Percentiles rank a stretch among this genome's conserved stretches.
Conservation (phyloP, 257 asterid species). For the Cinchona pubescens region DNA sequence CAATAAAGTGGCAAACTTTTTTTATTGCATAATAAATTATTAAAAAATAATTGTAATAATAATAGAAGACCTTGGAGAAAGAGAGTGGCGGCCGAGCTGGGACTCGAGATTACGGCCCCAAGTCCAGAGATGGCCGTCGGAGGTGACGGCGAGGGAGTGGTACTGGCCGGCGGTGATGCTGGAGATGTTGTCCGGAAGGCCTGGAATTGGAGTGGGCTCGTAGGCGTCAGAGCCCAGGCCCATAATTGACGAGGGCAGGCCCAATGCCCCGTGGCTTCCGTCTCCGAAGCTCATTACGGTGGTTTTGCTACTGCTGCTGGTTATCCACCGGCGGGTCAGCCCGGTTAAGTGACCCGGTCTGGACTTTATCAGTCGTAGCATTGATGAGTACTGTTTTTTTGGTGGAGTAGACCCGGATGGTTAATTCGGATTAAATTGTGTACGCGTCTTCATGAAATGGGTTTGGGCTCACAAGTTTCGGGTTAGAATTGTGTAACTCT, state of each 20-base stretch:
- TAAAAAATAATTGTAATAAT: no score
- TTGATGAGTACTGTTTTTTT: neutral
- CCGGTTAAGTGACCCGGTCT: constrained; percentile 26
- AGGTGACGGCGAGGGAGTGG: constrained; percentile 88
- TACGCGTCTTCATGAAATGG: no score
- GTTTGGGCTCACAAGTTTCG: no score
- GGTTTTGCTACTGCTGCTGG: constrained; percentile 23
- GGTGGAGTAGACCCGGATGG: neutral
- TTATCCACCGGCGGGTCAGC: constrained; percentile 53
- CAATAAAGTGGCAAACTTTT: neutral
- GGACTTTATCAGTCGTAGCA: constrained; percentile 31
- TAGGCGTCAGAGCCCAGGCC: constrained; percentile 67
- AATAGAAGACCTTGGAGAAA: constrained; percentile 56
- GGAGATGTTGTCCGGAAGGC: constrained; percentile 65
- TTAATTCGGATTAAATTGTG: neutral
- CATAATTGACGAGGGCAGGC: constrained; percentile 44
- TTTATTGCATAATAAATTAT: neutral
- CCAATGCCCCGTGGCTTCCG: constrained; percentile 79
- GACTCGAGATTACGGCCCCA: constrained; percentile 85
- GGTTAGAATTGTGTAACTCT: no score
- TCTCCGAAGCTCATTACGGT: constrained; percentile 91
- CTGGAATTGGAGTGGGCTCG: constrained; percentile 76
- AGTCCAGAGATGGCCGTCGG: constrained; percentile 74
- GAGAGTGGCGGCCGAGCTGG: constrained; percentile 69
- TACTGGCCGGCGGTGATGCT: constrained; percentile 81